Evolutionary conservation across 352 stramenopile species (phyloP), one percentile per base, ranked within the genome.

Genomic region (Globisporangium carolinianum): DNA sequence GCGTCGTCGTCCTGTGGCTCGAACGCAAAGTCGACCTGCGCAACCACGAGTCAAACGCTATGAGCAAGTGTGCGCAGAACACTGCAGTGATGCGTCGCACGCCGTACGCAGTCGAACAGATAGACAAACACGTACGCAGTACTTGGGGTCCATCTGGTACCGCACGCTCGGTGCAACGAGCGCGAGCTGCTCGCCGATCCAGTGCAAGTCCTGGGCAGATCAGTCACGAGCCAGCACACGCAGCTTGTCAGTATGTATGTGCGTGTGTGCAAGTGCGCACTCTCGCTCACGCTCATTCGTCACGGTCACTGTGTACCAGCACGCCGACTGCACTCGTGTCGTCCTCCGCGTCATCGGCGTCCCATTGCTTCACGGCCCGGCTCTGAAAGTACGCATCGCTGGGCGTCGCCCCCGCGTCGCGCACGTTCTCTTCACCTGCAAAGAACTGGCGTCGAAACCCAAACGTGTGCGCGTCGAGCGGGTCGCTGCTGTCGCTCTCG

Each of bases 141-240:
- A 90, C 69, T 89, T 89, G 2, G 70, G 63, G 46, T 93, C 80
- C 58, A 93, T 83, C 37, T 72, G 68, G 58, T 84, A 91, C 36
- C 83, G 80, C 18, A 77, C 61, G 14, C 68, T 63, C 8, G 73
- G 83, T 37, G 71, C 15, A 24, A 91, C 66, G 3, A 58, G 54
- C 41, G 71, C 39, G 42, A 93, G 55, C 49, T 91, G 80, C 39
- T 71, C 66, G 1, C 71, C 79, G 49, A 93, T 78, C 76, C 75
- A 89, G 18, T 72, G 57, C 45, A 91, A 82, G 60, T 93, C 79
- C 83, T 93, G 53, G 8, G 8, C 8, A 32, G 24, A 32, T 32
- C 24, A 8, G 45, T 47, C 24, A 39, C 18, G 5, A 47, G 17
- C 53, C 48, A 14, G 10, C 24, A 32, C 32, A 35, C 9, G 58